Base-by-base conservation (phyloP, 2,329 filamentous ascomycete genomes). In the Pseudogymnoascus sp. region DNA sequence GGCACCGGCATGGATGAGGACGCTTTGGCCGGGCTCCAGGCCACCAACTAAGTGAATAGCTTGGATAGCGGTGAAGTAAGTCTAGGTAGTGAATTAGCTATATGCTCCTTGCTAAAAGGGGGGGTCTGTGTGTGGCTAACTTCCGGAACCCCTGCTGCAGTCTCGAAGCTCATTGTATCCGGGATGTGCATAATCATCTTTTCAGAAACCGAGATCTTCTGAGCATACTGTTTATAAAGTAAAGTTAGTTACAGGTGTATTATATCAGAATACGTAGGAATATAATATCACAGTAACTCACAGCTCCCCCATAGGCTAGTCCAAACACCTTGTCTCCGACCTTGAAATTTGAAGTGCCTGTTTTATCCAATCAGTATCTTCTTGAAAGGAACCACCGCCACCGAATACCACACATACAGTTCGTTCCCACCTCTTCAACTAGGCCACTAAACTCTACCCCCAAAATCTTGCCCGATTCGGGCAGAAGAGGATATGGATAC, bases 1-100 rank as follows among this genome's bases (percentile, higher is more conserved):
- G 2, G 93, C 93, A 58, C 91, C 93, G 0, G 93, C 93, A 73
- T 97, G 93, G 90, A 91, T 97, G 43, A 97, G 84, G 62, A 93
- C 84, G 11, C 81, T 82, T 74, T 92, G 86, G 6, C 88, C 89
- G 9, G 78, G 72, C 18, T 79, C 71, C 73, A 92, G 92, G 14
- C 83, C 85, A 58, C 91, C 89, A 16, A 97, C 83, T 11, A 92
- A 77, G 71, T 91, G 90, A 73, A 97, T 82, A 18, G 92, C 92
- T 78, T 97, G 93, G 6, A 88, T 88, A 1, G 93, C 93, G 18
- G 93, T 97, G 68, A 97, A 94, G 89, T 89, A 96, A 3, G 88
- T 80, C 79, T 97, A 7, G 4, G 18, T 41, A 11, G 18, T 22
- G 18, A 11, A 18, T 41, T 41, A 41, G 39, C 39, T 22, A 2